Percentiles rank a stretch among this genome's conserved stretches.
These are phyloP conservation scores for Vishniacozyma victoriae DNA, from an alignment of 768 basidiomycete species.

Conservation along the genomic window DNA sequence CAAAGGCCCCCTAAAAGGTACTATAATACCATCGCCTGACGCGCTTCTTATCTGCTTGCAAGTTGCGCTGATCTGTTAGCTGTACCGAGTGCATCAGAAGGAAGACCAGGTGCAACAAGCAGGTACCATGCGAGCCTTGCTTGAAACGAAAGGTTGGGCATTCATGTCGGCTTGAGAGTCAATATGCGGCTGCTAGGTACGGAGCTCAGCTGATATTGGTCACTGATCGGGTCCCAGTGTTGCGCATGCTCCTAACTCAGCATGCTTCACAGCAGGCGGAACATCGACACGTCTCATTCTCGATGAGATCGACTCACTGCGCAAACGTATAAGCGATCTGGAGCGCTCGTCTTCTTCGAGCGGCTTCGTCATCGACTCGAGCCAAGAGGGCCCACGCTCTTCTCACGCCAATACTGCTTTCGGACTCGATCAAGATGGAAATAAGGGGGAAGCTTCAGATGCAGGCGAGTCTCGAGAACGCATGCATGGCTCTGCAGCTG, in stretches of 20 bases:
- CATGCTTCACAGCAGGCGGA: too few relatives aligned
- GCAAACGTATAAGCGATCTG: slow-evolving; percentile 4
- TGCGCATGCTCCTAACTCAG: background rate
- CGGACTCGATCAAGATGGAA: background rate
- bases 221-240: background rate
- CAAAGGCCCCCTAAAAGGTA: slow-evolving; percentile 5
- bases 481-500: background rate
- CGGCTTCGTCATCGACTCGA: background rate
- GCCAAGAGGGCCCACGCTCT: too few relatives aligned
- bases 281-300: background rate
- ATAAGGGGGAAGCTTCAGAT: background rate
- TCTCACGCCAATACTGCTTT: too few relatives aligned
- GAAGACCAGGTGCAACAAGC: slow-evolving; percentile 21
- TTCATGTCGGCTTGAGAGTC: slow-evolving; percentile 10
- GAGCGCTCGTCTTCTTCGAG: background rate
- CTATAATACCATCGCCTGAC: background rate
- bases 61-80: slow-evolving; percentile 12
- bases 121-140: slow-evolving; percentile 18
- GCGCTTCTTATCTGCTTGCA: background rate
- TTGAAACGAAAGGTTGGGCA: slow-evolving; percentile 8
- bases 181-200: too few relatives aligned
- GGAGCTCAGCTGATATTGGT: background rate
- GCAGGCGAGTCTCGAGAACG: background rate
- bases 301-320: slow-evolving; percentile 4
- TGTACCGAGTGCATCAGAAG: background rate